Conservation (phyloP, 345 rosid species). For the Leavenworthia alabamica region DNA sequence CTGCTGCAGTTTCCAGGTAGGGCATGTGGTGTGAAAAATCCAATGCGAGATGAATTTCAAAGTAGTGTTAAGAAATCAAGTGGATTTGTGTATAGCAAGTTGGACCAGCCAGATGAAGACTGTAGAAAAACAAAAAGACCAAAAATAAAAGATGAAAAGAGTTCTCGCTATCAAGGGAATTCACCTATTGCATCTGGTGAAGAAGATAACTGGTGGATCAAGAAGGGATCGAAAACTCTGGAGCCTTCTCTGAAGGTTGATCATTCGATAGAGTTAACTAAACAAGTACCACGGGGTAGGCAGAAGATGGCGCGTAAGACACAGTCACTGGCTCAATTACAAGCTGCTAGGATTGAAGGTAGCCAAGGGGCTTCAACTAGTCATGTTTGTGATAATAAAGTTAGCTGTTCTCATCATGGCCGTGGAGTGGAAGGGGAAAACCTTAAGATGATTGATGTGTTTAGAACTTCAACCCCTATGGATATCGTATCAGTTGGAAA, state of each 20-base stretch:
- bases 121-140: conserved; percentile 67
- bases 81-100: conserved; percentile 43
- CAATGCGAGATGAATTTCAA: conserved; percentile 55
- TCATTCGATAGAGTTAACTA: conserved; percentile 50
- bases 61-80: conserved; percentile 57
- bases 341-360: conserved; percentile 91
- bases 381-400: conserved; percentile 78
- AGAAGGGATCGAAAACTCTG: conserved; percentile 55
- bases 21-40: conserved; percentile 38
- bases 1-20: conserved; percentile 61
- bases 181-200: conserved; percentile 73
- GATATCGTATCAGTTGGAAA: conserved; percentile 69
- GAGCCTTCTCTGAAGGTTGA: conserved; percentile 63
- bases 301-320: conserved; percentile 82
- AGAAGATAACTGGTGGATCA: conserved; percentile 93
- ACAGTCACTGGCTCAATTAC: conserved; percentile 85
- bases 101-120: conserved; percentile 60
- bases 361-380: conserved; percentile 98
- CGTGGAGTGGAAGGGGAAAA: conserved; percentile 57
- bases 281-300: conserved; percentile 76
- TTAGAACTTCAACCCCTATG: conserved; percentile 36
- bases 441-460: conserved; percentile 48
- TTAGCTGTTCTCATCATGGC: conserved; percentile 73
- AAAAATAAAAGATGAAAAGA: conserved; percentile 60
- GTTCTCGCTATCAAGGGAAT: conserved; percentile 48